A percentile compares a stretch with the other conserved stretches of the same genome.
phyloP scores from a whole-genome alignment of 2,329 filamentous ascomycete genomes.

The Claviceps spartinae region DNA sequence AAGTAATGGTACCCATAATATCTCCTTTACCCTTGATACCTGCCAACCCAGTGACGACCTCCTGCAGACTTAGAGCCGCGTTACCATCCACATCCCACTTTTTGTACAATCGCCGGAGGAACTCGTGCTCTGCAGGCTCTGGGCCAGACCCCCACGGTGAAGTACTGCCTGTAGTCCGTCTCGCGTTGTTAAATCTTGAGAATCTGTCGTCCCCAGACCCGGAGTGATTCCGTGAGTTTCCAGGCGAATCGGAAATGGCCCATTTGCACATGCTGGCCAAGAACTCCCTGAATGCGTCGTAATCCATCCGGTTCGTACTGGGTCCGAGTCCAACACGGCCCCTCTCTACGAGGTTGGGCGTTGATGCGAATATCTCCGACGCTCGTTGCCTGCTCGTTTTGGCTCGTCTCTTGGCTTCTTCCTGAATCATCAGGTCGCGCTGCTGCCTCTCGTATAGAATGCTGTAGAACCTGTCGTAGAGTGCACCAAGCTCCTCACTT shows the following conservation, averaged over 20 bases:
- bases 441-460: slow-evolving; percentile 87
- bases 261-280: slow-evolving; percentile 80
- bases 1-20: slow-evolving; percentile 95
- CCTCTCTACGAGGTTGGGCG: slow-evolving; percentile 51
- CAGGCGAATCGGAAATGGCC: slow-evolving; percentile 79
- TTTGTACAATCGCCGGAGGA: slow-evolving; percentile 73
- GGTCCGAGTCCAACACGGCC: slow-evolving; percentile 79
- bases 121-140: slow-evolving; percentile 83
- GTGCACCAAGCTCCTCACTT: slow-evolving; percentile 69
- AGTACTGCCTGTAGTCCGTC: slow-evolving; percentile 27
- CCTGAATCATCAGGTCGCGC: slow-evolving; percentile 60
- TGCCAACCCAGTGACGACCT: slow-evolving; percentile 82
- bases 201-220: slow-evolving; percentile 38
- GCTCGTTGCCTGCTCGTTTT: slow-evolving; percentile 40
- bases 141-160: slow-evolving; percentile 44
- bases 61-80: slow-evolving; percentile 71
- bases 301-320: slow-evolving; percentile 91
- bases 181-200: slow-evolving; percentile 46
- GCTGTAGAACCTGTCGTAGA: slow-evolving; percentile 91
- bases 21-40: slow-evolving; percentile 86
- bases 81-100: slow-evolving; percentile 75
- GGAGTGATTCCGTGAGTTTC: slow-evolving; percentile 35
- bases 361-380: slow-evolving; percentile 22
- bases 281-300: slow-evolving; percentile 90
- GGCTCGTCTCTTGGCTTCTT: slow-evolving; percentile 54